These are phyloP conservation scores for Fagus sylvatica DNA, from an alignment of 306 rosid genomes.

Conservation along the genomic window DNA sequence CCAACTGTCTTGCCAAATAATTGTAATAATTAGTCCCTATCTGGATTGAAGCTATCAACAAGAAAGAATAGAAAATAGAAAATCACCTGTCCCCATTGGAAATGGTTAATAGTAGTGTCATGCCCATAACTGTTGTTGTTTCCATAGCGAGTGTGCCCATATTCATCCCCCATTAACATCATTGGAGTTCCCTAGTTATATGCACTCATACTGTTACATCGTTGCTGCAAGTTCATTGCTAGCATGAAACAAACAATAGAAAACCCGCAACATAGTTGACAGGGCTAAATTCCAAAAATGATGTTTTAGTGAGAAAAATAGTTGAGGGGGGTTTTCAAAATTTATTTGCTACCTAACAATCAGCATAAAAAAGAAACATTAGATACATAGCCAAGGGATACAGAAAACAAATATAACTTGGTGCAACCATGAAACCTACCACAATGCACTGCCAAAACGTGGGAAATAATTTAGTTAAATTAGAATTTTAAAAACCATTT, in stretches of 20 bases:
- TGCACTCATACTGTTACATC: constrained; percentile 31
- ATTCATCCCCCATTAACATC: constrained; percentile 99
- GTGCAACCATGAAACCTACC: no score
- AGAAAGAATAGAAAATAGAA: not conserved
- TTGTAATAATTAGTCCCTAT: constrained; percentile 16
- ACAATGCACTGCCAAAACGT: not conserved
- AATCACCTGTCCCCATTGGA: constrained; percentile 77
- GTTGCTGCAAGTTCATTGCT: constrained; percentile 19
- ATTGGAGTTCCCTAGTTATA: constrained; percentile 82
- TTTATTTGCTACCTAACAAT: not conserved
- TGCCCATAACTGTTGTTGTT: constrained; percentile 97
- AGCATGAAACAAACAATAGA: constrained; percentile 22
- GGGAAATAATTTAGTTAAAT: not conserved
- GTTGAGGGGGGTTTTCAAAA: not conserved
- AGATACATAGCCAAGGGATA: not conserved
- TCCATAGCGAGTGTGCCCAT: constrained; percentile 86
- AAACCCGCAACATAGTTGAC: constrained; percentile 1
- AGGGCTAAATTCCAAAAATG: not conserved
- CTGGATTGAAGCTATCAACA: constrained; percentile 28
- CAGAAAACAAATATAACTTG: no score
- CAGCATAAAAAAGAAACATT: not conserved
- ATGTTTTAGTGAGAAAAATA: not conserved
- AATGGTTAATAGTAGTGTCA: constrained; percentile 72
- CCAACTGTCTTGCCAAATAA: constrained; percentile 53
- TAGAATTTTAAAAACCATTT: not conserved